A percentile compares a stretch with the other conserved stretches of the same genome.
Conservation (phyloP, 352 stramenopile genomes). For the Phytophthora pseudosyringae region DNA sequence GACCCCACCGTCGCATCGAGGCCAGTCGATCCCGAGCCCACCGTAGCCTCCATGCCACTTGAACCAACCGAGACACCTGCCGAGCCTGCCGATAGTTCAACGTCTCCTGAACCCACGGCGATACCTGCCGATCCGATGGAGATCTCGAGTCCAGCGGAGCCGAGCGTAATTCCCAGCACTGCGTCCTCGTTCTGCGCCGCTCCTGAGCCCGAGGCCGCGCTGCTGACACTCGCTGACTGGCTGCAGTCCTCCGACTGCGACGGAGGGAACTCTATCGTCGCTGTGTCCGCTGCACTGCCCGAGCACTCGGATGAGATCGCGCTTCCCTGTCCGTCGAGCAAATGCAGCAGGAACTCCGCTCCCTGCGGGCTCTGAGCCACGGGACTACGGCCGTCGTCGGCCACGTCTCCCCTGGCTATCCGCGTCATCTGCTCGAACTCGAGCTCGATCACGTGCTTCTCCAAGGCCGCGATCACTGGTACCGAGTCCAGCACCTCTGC, state of each 20-base stretch:
- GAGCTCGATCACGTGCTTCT: slow-evolving; percentile 30
- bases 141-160: slow-evolving; percentile 15
- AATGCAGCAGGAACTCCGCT: slow-evolving; percentile 17
- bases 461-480: slow-evolving; percentile 17
- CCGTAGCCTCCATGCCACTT: slow-evolving; percentile 12
- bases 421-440: slow-evolving; percentile 30
- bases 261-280: slow-evolving; percentile 26
- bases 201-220: slow-evolving; percentile 13
- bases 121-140: slow-evolving; percentile 15
- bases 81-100: slow-evolving; percentile 11
- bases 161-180: slow-evolving; percentile 18
- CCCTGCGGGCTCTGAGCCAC: not conserved
- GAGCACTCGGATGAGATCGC: slow-evolving; percentile 15
- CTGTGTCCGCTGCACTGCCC: slow-evolving; percentile 13
- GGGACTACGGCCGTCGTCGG: slow-evolving; percentile 16
- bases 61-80: slow-evolving; percentile 14
- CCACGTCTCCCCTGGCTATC: slow-evolving; percentile 26
- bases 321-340: slow-evolving; percentile 8
- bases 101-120: slow-evolving; percentile 2
- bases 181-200: slow-evolving; percentile 18
- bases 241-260: slow-evolving; percentile 26
- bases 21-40: slow-evolving; percentile 21
- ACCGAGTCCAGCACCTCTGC: slow-evolving; percentile 24
- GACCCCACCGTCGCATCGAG: slow-evolving; percentile 16
- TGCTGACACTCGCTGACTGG: slow-evolving; percentile 19